Evolutionary conservation across 129 eudicot genomes (phyloP).

Genomic region (Helianthus annuus): DNA sequence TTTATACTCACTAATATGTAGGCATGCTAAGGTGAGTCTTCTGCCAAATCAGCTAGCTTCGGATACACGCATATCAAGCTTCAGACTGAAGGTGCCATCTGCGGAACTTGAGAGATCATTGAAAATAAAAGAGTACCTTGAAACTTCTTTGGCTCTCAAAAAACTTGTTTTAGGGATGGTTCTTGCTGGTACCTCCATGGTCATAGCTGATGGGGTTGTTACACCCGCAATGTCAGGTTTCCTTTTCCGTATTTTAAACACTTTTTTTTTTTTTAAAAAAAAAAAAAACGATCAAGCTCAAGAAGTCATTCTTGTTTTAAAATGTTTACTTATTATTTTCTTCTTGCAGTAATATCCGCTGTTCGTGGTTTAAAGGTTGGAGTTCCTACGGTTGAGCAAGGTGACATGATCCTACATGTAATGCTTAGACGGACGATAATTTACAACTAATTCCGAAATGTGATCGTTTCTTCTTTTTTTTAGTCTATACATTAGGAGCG

Average conservation of each 20-base stretch:
- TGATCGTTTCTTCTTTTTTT: constrained; percentile 29
- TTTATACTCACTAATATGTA: constrained; percentile 85
- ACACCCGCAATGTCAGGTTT: constrained; percentile 99
- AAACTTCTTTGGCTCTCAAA: constrained; percentile 65
- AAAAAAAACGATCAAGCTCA: constrained; percentile 8
- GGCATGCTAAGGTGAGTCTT: constrained; percentile 95
- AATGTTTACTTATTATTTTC: constrained; percentile 17
- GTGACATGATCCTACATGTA: constrained; percentile 52
- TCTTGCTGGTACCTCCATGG: constrained; percentile 97
- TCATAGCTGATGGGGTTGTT: constrained; percentile 94
- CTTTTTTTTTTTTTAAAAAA: no score
- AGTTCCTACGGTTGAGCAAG: constrained; percentile 63
- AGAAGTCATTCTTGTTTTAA: constrained; percentile 1
- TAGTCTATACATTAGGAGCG: constrained; percentile 13
- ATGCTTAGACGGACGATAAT: constrained; percentile 33
- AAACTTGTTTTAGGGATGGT: constrained; percentile 82
- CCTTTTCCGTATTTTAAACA: neutral
- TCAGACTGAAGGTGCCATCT: constrained; percentile 89
- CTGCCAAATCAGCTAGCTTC: constrained; percentile 93
- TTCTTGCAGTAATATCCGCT: constrained; percentile 84
- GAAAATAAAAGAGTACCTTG: constrained; percentile 81
- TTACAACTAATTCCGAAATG: constrained; percentile 6
- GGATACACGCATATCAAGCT: constrained; percentile 93
- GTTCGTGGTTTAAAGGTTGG: constrained; percentile 90
- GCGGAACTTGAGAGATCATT: constrained; percentile 95